These are phyloP conservation scores for Tuber aestivum DNA, from an alignment of 495 filamentous ascomycete genomes.

Conservation along the genomic window DNA sequence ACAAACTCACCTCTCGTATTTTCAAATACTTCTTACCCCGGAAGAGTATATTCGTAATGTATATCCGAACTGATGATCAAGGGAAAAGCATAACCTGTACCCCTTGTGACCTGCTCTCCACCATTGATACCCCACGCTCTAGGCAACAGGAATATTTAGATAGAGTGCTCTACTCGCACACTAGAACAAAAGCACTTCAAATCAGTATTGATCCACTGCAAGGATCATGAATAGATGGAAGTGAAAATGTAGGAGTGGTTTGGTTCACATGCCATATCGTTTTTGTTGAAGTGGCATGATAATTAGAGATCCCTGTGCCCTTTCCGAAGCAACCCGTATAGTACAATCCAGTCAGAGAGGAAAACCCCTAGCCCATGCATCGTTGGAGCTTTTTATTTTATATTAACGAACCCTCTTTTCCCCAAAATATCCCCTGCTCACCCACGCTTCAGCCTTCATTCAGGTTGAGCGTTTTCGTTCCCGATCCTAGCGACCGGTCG, in stretches of 20 bases:
- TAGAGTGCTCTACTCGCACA: too few relatives aligned
- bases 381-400: background rate
- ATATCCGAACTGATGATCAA: background rate
- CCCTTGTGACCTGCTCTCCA: background rate
- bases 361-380: background rate
- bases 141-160: background rate
- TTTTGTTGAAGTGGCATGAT: background rate
- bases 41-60: background rate
- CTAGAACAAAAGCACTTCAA: background rate
- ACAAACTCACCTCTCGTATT: too few relatives aligned
- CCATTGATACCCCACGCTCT: background rate
- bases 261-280: background rate
- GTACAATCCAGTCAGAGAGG: constrained; percentile 1
- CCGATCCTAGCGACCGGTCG: background rate
- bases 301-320: background rate
- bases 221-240: background rate
- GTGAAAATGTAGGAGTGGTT: background rate
- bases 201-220: background rate
- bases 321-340: background rate
- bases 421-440: background rate
- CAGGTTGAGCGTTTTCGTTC: background rate
- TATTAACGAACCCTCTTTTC: background rate
- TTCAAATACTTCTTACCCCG: too few relatives aligned
- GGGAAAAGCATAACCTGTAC: background rate
- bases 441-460: background rate